These are phyloP conservation scores for Pythium aquatile DNA, from an alignment of 352 stramenopile genomes.

Conservation along the genomic window DNA sequence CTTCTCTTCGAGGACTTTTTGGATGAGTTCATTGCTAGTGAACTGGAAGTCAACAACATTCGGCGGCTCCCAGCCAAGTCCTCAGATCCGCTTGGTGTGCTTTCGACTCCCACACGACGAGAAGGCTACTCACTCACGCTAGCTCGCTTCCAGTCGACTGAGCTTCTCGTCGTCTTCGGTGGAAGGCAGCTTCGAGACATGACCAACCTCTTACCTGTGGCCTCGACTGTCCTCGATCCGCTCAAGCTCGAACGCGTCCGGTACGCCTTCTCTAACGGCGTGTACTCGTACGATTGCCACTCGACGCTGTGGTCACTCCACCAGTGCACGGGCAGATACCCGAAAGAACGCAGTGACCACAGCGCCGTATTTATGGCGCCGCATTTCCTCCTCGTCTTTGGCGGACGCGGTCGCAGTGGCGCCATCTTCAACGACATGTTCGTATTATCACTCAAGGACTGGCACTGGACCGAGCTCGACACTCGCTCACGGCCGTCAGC, in stretches of 20 bases:
- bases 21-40: constrained; percentile 23
- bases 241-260: constrained; percentile 56
- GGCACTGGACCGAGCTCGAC: constrained; percentile 41
- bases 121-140: constrained; percentile 67
- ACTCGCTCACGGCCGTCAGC: constrained; percentile 15
- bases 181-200: constrained; percentile 52
- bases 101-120: constrained; percentile 50
- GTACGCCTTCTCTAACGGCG: constrained; percentile 60
- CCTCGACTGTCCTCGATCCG: constrained; percentile 25
- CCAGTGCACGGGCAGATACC: constrained; percentile 36
- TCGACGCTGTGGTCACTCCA: constrained; percentile 37
- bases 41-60: constrained; percentile 15
- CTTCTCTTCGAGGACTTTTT: constrained; percentile 17
- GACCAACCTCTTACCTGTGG: constrained; percentile 36
- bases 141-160: constrained; percentile 19
- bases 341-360: constrained; percentile 55
- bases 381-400: constrained; percentile 48
- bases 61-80: constrained; percentile 18
- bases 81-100: constrained; percentile 36
- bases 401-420: constrained; percentile 52
- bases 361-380: constrained; percentile 50
- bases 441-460: constrained; percentile 42
- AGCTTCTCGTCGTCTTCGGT: constrained; percentile 45
- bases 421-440: constrained; percentile 51
- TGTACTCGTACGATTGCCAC: constrained; percentile 49